Evolutionary conservation across 2,329 filamentous ascomycete species (phyloP).

Genomic region (Ceratocystis papillata): DNA sequence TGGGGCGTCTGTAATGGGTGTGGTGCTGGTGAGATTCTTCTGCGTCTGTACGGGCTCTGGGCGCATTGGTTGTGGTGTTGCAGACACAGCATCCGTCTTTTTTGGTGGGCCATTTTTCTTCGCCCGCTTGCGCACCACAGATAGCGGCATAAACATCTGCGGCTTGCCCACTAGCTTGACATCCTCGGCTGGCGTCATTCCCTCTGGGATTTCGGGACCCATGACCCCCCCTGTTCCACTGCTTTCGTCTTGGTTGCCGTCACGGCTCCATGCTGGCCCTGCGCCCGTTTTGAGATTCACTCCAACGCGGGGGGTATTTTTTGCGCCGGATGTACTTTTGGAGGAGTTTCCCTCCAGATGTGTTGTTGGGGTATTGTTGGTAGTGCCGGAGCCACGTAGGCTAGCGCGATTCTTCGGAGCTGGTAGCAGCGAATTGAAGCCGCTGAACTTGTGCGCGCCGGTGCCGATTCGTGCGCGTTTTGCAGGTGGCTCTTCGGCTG

Average conservation of each 20-base stretch:
- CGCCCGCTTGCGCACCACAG: constrained; percentile 62
- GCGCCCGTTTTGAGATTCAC: constrained; percentile 73
- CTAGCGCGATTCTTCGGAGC: constrained; percentile 57
- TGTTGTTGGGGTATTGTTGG: constrained; percentile 12
- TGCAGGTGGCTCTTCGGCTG: constrained; percentile 43
- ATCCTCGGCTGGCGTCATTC: constrained; percentile 50
- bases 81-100: constrained; percentile 15
- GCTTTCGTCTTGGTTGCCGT: constrained; percentile 29
- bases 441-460: constrained; percentile 58
- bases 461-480: constrained; percentile 57
- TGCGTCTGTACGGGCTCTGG: not conserved
- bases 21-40: not conserved
- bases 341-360: constrained; percentile 24
- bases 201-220: constrained; percentile 43
- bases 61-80: not conserved
- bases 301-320: constrained; percentile 30
- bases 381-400: constrained; percentile 23
- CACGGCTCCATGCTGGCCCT: constrained; percentile 67
- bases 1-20: not conserved
- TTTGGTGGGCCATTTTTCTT: constrained; percentile 51
- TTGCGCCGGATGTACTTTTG: not conserved
- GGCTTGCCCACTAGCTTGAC: constrained; percentile 65
- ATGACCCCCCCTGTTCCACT: constrained; percentile 26
- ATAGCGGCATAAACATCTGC: constrained; percentile 80
- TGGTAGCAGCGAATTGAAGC: constrained; percentile 78